Evolutionary conservation across 2,329 filamentous ascomycete genomes (phyloP), one percentile per base, ranked within the genome.

Genomic region (Corniculantispora saksenae): DNA sequence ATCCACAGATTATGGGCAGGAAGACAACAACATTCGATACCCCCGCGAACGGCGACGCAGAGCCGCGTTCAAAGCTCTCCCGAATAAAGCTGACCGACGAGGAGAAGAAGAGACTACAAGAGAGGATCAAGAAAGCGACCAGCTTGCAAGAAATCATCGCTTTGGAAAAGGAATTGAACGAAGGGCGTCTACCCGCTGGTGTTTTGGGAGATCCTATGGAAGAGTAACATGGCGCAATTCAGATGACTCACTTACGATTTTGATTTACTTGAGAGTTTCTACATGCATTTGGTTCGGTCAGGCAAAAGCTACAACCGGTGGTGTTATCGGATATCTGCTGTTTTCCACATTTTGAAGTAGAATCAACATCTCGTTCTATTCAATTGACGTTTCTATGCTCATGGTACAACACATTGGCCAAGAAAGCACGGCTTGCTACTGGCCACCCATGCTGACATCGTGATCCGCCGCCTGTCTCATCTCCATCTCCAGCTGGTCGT

Each of bases 141-240:
- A 97, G 91, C 73, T 77, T 99, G 73, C 90, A 93, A 70, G 95
- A 98, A 80, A 96, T 99, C 75, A 90, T 92, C 65, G 85, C 88
- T 70, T 77, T 99, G 74, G 95, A 99, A 82, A 97, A 94, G 82
- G 92, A 95, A 78, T 80, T 98, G 69, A 91, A 92, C 68, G 94
- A 98, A 77, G 95, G 95, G 1, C 84, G 91, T 73, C 84, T 98
- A 77, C 94, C 94, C 2, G 83, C 85, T 40, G 91, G 89, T 32
- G 85, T 89, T 38, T 82, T 86, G 43, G 73, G 79, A 43, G 82
- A 81, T 54, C 79, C 77, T 17, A 90, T 89, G 87, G 86, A 89
- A 77, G 86, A 89, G 72, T 89, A 77, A 73, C 12, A 27, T 40
- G 61, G 61, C 61, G 53, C n/a, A 63, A 25, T n/a, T 38, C 40